Evolutionary conservation across 164 flowering plant genomes (phyloP).

Genomic region (Cinnamomum chago): DNA sequence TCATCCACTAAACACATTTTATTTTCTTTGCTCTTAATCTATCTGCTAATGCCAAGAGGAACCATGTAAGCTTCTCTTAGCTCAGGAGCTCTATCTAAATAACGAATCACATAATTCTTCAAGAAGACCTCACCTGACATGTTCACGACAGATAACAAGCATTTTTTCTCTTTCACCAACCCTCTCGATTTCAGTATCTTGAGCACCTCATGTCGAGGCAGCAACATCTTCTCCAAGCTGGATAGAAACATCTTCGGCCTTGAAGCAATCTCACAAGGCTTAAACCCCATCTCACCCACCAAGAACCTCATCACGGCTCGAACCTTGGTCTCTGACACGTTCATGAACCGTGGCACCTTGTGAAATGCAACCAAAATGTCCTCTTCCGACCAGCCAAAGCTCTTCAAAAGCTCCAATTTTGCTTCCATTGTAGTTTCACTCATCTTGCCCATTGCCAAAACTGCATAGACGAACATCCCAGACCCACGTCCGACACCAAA

Average conservation of each 20-base stretch:
- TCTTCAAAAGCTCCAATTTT: slow-evolving; percentile 4
- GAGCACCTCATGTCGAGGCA: slow-evolving; percentile 8
- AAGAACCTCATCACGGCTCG: slow-evolving; percentile 1
- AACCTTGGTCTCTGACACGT: slow-evolving; percentile 6
- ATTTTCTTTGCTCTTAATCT: too few species aligned
- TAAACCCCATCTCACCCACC: slow-evolving; percentile 1
- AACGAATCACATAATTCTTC: slow-evolving; percentile 3
- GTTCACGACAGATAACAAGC: not conserved
- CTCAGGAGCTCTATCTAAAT: slow-evolving; percentile 8
- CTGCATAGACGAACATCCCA: slow-evolving; percentile 5
- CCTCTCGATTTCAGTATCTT: slow-evolving; percentile 7
- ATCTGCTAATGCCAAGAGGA: too few species aligned
- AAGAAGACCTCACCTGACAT: slow-evolving; percentile 1
- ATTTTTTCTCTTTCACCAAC: not conserved
- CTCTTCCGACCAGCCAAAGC: slow-evolving; percentile 14
- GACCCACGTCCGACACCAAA: slow-evolving; percentile 6
- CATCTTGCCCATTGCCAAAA: not conserved
- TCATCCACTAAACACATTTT: too few species aligned
- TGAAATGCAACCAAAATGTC: slow-evolving; percentile 11
- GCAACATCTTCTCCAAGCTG: slow-evolving; percentile 12
- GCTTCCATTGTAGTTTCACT: slow-evolving; percentile 3
- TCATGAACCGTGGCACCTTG: slow-evolving; percentile 4
- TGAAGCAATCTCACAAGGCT: not conserved
- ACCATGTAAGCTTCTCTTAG: slow-evolving; percentile 1
- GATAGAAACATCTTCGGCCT: not conserved